Percentiles rank a stretch among this genome's conserved stretches.
phyloP scores from a whole-genome alignment of 2,329 filamentous ascomycete genomes.

The Malbranchea zuffiana region DNA sequence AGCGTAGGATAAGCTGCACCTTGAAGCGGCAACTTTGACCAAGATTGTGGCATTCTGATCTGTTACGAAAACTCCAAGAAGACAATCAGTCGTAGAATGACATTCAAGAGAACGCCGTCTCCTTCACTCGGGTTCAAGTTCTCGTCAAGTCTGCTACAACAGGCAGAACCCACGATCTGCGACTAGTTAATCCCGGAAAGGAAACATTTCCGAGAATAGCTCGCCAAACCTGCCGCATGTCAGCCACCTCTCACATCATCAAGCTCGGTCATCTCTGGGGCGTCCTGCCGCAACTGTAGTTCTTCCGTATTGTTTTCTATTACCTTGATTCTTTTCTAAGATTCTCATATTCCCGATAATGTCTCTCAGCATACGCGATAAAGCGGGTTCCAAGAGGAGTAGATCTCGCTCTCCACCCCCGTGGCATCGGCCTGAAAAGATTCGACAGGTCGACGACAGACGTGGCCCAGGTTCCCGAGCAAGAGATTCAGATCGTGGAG shows the following conservation, averaged over 20 bases:
- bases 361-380: slow-evolving; percentile 26
- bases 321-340: too few relatives aligned
- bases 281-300: too few relatives aligned
- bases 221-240: too few relatives aligned
- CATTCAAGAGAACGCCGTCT: too few relatives aligned
- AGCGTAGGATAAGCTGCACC: slow-evolving; percentile 25
- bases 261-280: too few relatives aligned
- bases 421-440: slow-evolving; percentile 30
- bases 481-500: slow-evolving; percentile 17
- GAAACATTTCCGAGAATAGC: slow-evolving; percentile 3
- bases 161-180: background rate
- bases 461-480: slow-evolving; percentile 12
- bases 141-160: background rate
- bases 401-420: slow-evolving; percentile 34
- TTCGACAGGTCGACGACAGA: slow-evolving; percentile 26
- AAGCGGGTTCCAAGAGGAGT: slow-evolving; percentile 29
- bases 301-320: too few relatives aligned
- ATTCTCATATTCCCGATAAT: too few relatives aligned
- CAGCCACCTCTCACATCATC: too few relatives aligned
- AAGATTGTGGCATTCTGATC: slow-evolving; percentile 24
- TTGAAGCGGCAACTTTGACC: slow-evolving; percentile 27
- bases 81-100: too few relatives aligned
- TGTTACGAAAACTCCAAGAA: background rate
- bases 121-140: too few relatives aligned
- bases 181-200: background rate